Evolutionary conservation across 2,329 filamentous ascomycete species (phyloP), one percentile per base, ranked within the genome.

Genomic region (Hyphodiscus sp.): DNA sequence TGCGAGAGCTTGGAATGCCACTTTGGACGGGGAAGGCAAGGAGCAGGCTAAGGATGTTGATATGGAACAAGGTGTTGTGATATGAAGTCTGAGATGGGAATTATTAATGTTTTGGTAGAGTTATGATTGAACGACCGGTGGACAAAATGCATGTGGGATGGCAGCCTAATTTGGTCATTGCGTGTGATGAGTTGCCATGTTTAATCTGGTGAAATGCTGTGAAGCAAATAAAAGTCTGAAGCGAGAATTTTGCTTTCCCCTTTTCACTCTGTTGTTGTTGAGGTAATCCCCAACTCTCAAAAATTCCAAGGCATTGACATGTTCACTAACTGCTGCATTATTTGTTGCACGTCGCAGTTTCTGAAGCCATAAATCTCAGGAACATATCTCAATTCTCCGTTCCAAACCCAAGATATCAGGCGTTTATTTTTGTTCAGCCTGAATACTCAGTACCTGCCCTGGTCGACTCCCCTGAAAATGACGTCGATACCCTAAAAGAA

Each of bases 1-100:
- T 58, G 84, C 90, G 18, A 67, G 66, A 45, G 72, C 57, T 41
- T 69, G 64, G 65, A 61, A 52, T 47, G 49, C 54, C 43, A 59
- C 63, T 44, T 47, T 64, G 29, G 50, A 58, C 18, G 29, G 20
- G 20, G 46, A 29, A 26, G 38, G 13, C 11, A 26, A 30, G 18
- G 49, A 42, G 11, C 52, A 56, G 26, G 49, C 15, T 19, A 45
- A 52, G n/a, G 57, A 61, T 57, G 50, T 53, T 20, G 50, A 23
- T 23, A 62, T 62, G 60, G 53, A 57, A 11, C 42, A 57, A 51
- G 26, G 16, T 23, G 50, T 47, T 47, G 53, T 38, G 51, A 2
- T 15, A n/a, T 29, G 45, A 23, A 20, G 8, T 29, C 13, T 44
- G 20, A 18, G 18, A 4, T 44, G 11, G 16, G 16, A 19, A n/a